Conservation (phyloP, 83 land plant species). For the Thuja plicata region DNA sequence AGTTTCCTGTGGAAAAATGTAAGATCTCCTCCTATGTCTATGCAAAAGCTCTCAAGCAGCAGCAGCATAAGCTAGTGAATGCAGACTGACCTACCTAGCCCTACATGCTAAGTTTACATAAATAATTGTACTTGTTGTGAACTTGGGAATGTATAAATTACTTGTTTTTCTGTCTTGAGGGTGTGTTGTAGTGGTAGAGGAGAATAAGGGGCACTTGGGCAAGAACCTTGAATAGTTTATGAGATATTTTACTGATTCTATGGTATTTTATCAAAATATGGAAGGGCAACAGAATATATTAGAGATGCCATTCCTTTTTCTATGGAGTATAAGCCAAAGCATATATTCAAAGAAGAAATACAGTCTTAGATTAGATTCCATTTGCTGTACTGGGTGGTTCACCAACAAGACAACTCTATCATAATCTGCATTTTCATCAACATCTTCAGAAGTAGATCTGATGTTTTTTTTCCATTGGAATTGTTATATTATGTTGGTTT, state of each 20-base stretch:
- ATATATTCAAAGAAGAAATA: neutral
- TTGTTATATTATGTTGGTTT: no score
- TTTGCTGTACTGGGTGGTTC: neutral
- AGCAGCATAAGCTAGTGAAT: neutral
- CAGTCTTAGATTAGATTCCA: neutral
- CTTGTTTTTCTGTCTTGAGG: neutral
- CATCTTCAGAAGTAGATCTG: neutral
- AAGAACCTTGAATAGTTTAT: neutral
- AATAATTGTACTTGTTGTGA: neutral
- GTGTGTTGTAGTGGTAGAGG: neutral
- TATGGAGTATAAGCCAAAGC: neutral
- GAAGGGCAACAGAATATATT: neutral
- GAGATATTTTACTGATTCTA: neutral
- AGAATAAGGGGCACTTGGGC: neutral
- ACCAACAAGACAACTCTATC: neutral
- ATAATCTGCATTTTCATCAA: neutral
- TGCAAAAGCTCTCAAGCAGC: conserved; percentile 1
- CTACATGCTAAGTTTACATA: neutral
- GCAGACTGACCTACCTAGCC: neutral
- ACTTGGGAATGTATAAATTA: neutral
- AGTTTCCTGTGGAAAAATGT: conserved; percentile 32
- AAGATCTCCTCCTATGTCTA: neutral
- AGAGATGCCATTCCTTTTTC: neutral
- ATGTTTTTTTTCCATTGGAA: no score
- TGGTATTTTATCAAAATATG: neutral